Conservation (phyloP, 257 asterid species). For the Coffea canephora region DNA sequence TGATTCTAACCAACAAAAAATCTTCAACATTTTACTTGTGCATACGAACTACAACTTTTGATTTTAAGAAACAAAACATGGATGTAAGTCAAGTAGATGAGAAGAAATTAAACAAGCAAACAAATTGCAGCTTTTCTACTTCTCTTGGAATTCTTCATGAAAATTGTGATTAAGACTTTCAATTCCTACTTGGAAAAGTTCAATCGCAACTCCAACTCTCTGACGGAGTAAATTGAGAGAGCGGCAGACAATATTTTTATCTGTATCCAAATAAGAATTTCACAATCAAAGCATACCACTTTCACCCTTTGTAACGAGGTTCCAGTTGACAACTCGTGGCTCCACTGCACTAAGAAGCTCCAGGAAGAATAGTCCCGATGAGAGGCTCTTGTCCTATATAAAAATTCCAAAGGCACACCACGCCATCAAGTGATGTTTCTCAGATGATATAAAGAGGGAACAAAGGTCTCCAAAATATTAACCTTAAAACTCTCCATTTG, state of each 20-base stretch:
- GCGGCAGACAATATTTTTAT: background rate
- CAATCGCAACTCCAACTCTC: background rate
- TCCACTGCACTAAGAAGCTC: slow-evolving; percentile 94
- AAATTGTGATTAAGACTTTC: background rate
- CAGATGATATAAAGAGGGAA: background rate
- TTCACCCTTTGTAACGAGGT: slow-evolving; percentile 90
- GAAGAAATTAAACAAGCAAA: background rate
- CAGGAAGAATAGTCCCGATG: slow-evolving; percentile 82
- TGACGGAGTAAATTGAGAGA: background rate
- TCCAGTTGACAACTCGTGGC: slow-evolving; percentile 98
- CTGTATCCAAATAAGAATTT: slow-evolving; percentile 12
- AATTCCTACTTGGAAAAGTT: background rate
- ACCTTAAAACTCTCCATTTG: slow-evolving; percentile 94
- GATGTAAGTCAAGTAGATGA: background rate
- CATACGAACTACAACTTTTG: slow-evolving; percentile 14
- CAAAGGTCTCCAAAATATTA: slow-evolving; percentile 13
- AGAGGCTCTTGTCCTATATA: slow-evolving; percentile 84
- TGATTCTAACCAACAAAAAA: background rate
- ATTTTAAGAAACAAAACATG: background rate
- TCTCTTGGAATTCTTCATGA: background rate
- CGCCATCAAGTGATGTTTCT: background rate
- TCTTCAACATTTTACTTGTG: background rate
- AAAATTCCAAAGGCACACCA: slow-evolving; percentile 19
- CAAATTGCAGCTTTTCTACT: background rate
- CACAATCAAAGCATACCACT: slow-evolving; percentile 52